Base-by-base conservation (phyloP, 2,329 filamentous ascomycete genomes). In the Xylariales sp. region DNA sequence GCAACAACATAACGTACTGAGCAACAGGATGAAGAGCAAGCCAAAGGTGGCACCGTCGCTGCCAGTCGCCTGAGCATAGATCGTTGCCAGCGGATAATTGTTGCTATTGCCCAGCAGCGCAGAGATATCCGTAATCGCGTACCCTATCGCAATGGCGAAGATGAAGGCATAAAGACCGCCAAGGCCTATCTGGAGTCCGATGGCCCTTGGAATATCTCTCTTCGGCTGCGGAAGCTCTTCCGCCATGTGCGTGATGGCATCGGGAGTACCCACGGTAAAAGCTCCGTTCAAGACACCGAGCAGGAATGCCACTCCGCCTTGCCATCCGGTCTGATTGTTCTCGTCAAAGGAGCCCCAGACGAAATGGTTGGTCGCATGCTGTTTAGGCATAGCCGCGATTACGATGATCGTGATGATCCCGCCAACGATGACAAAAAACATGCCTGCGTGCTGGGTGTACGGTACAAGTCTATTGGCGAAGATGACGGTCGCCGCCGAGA, bases 271-370 rank as follows among this genome's bases (percentile, higher is more conserved):
- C 19, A 85, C 76, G 15, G 78, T 78, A 54, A 80, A 84, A 9
- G 80, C 78, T 4, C 80, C 81, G 50, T 84, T 84, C 18, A 85
- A 66, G 57, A 84, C 81, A 14, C 81, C 80, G 1, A 76, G 64
- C 19, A 83, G 62, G 47, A 85, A 84, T 2, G 79, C 78, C n/a
- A 84, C 74, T 12, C 78, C 78, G 32, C 76, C 66, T 50, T 50
- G 64, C 75, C 60, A 76, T 38, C 77, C 78, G 53, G 62, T 77
- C 50, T 58, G 52, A 46, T 74, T 74, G 45, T 72, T 68, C 48
- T 68, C 63, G 4, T 59, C 44, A 48, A 72, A 70, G 2, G 62
- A 66, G 25, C 49, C 59, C 76, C 76, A 82, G 7, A 82, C 74
- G 21, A 73, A 74, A 20, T 68, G 49, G 48, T 68, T 70, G 31